phyloP scores from a whole-genome alignment of 176 grass and related monocot genomes.

The Themeda triandra region DNA sequence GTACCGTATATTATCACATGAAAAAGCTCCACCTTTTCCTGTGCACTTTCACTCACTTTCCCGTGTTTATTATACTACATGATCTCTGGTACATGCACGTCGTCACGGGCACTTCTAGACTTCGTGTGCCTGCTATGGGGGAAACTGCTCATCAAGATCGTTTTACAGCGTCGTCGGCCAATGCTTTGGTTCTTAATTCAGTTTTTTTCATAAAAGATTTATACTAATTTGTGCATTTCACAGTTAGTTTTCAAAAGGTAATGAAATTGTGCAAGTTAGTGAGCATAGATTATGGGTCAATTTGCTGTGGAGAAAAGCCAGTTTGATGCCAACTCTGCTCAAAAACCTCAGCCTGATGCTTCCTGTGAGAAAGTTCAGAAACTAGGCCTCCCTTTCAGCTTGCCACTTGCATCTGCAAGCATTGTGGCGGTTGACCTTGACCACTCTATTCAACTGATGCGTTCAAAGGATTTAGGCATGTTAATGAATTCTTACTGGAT shows the following conservation, averaged over 20 bases:
- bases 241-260: not conserved
- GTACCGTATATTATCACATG: not conserved
- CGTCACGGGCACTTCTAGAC: not conserved
- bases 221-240: not conserved
- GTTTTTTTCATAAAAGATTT: not conserved
- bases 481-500: not conserved
- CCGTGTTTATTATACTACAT: not conserved
- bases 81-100: not conserved
- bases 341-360: not conserved
- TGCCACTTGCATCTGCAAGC: slow-evolving; percentile 13
- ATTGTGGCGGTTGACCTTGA: not conserved
- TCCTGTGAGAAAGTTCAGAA: slow-evolving; percentile 21
- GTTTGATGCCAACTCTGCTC: not conserved
- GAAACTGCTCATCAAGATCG: no score
- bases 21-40: not conserved
- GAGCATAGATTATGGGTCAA: not conserved
- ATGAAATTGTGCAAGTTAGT: not conserved
- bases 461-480: not conserved
- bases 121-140: not conserved
- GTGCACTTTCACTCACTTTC: not conserved
- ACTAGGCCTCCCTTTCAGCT: not conserved
- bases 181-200: not conserved
- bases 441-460: not conserved
- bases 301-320: not conserved
- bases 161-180: not conserved